phyloP scores from a whole-genome alignment of 2,329 filamentous ascomycete species.

The Cladosporium cucumerinum region DNA sequence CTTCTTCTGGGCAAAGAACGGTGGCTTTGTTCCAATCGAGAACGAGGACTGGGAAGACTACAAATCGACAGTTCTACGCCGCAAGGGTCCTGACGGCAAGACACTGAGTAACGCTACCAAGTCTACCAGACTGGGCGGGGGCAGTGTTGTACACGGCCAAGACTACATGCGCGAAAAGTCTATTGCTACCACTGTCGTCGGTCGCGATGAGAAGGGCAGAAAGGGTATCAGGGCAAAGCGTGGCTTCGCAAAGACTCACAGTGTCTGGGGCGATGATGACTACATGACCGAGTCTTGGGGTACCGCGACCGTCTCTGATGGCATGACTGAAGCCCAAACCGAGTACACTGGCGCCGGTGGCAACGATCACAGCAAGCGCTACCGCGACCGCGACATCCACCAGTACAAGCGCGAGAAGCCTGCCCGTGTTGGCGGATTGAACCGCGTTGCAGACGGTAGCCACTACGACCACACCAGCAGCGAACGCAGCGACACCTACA shows the following conservation, averaged over 20 bases:
- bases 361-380: conserved; percentile 45
- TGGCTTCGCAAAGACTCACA: conserved; percentile 42
- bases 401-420: conserved; percentile 83
- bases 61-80: conserved; percentile 87
- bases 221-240: conserved; percentile 36
- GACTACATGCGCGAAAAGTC: conserved; percentile 45
- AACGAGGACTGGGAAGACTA: conserved; percentile 96
- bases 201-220: conserved; percentile 45
- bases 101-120: conserved; percentile 78
- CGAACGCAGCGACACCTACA: conserved; percentile 47
- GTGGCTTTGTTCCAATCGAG: conserved; percentile 76
- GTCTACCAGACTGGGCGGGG: conserved; percentile 80
- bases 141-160: conserved; percentile 68
- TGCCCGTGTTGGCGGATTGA: conserved; percentile 84
- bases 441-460: conserved; percentile 74
- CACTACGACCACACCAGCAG: conserved; percentile 75
- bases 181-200: conserved; percentile 38
- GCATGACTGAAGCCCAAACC: conserved; percentile 33
- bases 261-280: conserved; percentile 45
- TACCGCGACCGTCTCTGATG: conserved; percentile 29
- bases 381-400: conserved; percentile 64
- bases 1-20: conserved; percentile 97
- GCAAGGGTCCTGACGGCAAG: conserved; percentile 84
- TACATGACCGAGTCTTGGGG: conserved; percentile 36
- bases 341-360: conserved; percentile 23